A percentile compares a stretch with the other conserved stretches of the same genome.
These are phyloP conservation scores for Phytophthora chlamydospora DNA, from an alignment of 352 stramenopile species.

Conservation along the genomic window DNA sequence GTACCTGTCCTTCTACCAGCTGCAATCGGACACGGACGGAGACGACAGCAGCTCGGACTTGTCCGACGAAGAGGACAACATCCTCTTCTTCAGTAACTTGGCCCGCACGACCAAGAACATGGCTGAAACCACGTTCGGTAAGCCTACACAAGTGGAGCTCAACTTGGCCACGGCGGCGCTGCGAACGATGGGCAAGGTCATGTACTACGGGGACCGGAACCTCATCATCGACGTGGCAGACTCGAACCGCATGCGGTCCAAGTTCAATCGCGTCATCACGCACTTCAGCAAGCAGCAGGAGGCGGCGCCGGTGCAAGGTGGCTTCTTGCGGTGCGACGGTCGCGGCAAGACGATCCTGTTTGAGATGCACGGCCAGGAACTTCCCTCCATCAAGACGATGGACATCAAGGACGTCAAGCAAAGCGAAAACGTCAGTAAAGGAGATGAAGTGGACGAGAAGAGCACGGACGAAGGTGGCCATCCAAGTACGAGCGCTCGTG, in stretches of 20 bases:
- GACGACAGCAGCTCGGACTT: slow-evolving; percentile 56
- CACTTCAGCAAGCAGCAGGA: slow-evolving; percentile 78
- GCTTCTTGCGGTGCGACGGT: slow-evolving; percentile 78
- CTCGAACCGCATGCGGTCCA: slow-evolving; percentile 81
- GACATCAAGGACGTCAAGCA: slow-evolving; percentile 44
- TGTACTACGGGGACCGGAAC: slow-evolving; percentile 83
- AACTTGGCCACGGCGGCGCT: slow-evolving; percentile 57
- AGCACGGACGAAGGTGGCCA: slow-evolving; percentile 10
- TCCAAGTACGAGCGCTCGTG: slow-evolving; percentile 7
- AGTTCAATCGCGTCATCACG: slow-evolving; percentile 87
- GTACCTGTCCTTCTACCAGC: slow-evolving; percentile 80
- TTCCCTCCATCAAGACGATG: slow-evolving; percentile 60
- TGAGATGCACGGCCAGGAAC: slow-evolving; percentile 65
- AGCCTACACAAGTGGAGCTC: slow-evolving; percentile 58
- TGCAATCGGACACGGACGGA: slow-evolving; percentile 43
- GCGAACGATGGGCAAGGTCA: slow-evolving; percentile 64
- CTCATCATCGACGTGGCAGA: slow-evolving; percentile 83
- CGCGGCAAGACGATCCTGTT: slow-evolving; percentile 76
- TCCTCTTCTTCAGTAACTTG: slow-evolving; percentile 70
- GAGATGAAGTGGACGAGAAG: slow-evolving; percentile 15
- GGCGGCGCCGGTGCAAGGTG: slow-evolving; percentile 55
- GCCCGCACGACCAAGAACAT: slow-evolving; percentile 67
- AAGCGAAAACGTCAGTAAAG: background rate
- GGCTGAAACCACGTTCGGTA: slow-evolving; percentile 73
- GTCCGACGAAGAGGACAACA: slow-evolving; percentile 66